A percentile compares a stretch with the other conserved stretches of the same genome.
Conservation (phyloP, 2,329 filamentous ascomycete genomes). For the Pseudomassariella vexata region DNA sequence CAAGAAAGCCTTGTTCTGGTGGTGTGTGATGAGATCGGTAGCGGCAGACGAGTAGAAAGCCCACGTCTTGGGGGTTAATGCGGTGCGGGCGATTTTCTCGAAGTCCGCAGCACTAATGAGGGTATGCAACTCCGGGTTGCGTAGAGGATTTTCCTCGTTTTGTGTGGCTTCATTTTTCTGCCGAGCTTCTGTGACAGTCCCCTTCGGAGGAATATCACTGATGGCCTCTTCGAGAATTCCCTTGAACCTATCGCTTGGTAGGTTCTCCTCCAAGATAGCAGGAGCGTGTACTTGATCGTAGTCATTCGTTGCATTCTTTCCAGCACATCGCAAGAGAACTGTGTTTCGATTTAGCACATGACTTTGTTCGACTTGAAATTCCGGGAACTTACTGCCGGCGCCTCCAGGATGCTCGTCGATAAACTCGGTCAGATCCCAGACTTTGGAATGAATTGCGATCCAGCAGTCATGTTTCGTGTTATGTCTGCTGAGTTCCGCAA, state of each 20-base stretch:
- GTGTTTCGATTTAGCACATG: background rate
- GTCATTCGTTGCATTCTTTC: slow-evolving; percentile 5
- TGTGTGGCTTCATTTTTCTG: background rate
- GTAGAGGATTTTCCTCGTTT: background rate
- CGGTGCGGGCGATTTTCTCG: slow-evolving; percentile 46
- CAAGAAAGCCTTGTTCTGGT: slow-evolving; percentile 49
- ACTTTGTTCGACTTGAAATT: too few relatives aligned
- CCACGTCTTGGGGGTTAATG: slow-evolving; percentile 59
- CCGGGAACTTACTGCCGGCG: slow-evolving; percentile 6
- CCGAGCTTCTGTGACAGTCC: background rate
- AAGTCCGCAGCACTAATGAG: slow-evolving; percentile 58
- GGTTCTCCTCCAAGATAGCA: slow-evolving; percentile 7
- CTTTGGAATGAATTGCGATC: slow-evolving; percentile 7
- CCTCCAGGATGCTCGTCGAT: slow-evolving; percentile 9
- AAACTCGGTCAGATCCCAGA: slow-evolving; percentile 10
- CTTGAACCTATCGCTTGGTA: slow-evolving; percentile 7
- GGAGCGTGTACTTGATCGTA: slow-evolving; percentile 8
- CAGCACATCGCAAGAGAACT: slow-evolving; percentile 8
- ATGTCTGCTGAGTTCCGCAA: slow-evolving; percentile 5
- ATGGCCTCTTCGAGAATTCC: slow-evolving; percentile 5
- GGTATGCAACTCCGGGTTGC: slow-evolving; percentile 43
- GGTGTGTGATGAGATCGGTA: slow-evolving; percentile 53
- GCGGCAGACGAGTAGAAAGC: slow-evolving; percentile 64
- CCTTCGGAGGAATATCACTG: slow-evolving; percentile 5
- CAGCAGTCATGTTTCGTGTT: slow-evolving; percentile 8